phyloP scores from a whole-genome alignment of 2,329 filamentous ascomycete species.

The Claviceps arundinis region DNA sequence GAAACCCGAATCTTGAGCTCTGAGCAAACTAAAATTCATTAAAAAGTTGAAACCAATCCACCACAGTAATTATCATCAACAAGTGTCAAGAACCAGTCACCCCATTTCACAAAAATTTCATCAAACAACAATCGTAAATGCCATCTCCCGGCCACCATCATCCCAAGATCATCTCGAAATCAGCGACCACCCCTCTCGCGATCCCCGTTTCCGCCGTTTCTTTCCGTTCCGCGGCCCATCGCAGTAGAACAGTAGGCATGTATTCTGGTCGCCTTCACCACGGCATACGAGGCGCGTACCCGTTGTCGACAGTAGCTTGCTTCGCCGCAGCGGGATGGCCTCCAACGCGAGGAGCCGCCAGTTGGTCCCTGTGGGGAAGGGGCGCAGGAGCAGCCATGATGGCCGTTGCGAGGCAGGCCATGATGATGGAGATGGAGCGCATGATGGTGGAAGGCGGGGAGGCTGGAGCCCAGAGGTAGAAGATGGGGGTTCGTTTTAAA shows the following conservation, averaged over 20 bases:
- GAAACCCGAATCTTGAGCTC: too few species aligned
- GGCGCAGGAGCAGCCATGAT: neutral
- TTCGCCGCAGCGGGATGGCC: neutral
- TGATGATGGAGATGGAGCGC: constrained; percentile 2
- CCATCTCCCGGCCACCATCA: too few species aligned
- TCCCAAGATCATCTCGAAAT: too few species aligned
- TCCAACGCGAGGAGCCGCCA: constrained; percentile 1
- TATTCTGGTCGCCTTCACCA: neutral
- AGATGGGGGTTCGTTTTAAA: too few species aligned
- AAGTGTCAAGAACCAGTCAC: too few species aligned
- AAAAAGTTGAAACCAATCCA: too few species aligned
- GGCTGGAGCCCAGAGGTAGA: too few species aligned
- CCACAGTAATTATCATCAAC: too few species aligned
- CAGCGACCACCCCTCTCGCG: neutral
- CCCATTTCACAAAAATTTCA: too few species aligned
- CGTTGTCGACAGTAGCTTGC: constrained; percentile 1
- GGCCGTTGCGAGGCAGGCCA: constrained; percentile 2
- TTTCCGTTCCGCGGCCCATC: neutral
- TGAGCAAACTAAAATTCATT: too few species aligned
- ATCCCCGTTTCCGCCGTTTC: neutral
- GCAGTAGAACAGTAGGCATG: too few species aligned
- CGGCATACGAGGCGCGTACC: neutral
- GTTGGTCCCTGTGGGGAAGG: constrained; percentile 3
- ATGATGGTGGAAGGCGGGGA: neutral
- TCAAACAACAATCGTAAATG: too few species aligned